Percentiles rank a stretch among this genome's conserved stretches.
phyloP scores from a whole-genome alignment of 257 asterid species.

The Nicotiana tomentosiformis region DNA sequence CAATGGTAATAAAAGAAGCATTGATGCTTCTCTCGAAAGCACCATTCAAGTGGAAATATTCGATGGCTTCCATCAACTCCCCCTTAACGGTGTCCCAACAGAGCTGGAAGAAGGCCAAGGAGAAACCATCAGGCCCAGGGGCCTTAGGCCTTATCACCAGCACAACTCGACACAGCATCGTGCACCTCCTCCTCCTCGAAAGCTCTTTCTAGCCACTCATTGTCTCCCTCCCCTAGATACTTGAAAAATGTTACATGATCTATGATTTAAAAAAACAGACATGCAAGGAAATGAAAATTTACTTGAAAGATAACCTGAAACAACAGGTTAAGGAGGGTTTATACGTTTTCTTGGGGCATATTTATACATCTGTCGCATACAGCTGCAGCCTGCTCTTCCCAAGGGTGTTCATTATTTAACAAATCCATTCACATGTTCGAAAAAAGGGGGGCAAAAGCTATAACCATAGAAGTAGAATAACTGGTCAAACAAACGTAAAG shows the following conservation, averaged over 20 bases:
- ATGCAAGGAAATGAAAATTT: background rate
- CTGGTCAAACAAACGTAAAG: background rate
- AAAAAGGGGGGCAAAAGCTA: background rate
- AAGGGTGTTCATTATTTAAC: background rate
- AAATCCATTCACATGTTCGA: background rate
- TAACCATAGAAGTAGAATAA: background rate
- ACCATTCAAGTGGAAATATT: too few species aligned
- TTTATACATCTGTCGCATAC: background rate
- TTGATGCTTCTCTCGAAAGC: too few species aligned
- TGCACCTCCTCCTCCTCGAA: too few species aligned
- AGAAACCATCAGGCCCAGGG: too few species aligned
- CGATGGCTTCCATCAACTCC: too few species aligned
- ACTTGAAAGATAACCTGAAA: background rate
- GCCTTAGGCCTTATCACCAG: too few species aligned
- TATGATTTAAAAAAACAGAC: background rate
- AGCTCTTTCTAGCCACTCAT: too few species aligned
- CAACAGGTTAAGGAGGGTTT: background rate
- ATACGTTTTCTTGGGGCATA: background rate
- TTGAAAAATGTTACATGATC: background rate
- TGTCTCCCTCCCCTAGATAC: background rate
- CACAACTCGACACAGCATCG: too few species aligned
- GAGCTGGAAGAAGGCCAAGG: too few species aligned
- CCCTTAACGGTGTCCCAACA: too few species aligned
- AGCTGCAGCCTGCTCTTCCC: background rate
- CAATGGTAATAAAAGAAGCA: too few species aligned